phyloP scores from a whole-genome alignment of 2,329 filamentous ascomycete genomes.

The Curvularia eragrostidis region DNA sequence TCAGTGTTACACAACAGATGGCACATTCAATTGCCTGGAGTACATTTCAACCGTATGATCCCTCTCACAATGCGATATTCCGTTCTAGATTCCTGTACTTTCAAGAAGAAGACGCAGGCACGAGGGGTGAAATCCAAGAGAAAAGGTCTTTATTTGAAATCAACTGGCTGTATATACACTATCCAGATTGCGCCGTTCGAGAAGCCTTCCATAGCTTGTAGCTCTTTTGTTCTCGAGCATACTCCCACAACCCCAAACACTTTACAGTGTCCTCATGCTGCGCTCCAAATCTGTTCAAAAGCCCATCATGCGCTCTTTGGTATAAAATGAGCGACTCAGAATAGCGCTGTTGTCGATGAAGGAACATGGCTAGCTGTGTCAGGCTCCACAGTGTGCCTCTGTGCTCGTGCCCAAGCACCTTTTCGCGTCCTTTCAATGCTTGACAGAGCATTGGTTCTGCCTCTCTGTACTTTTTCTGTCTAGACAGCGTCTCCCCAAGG shows the following conservation, averaged over 20 bases:
- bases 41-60: too few relatives aligned
- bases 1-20: too few relatives aligned
- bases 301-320: neutral
- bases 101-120: too few relatives aligned
- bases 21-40: too few relatives aligned
- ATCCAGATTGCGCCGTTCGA: too few relatives aligned
- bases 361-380: neutral
- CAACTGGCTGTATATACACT: too few relatives aligned
- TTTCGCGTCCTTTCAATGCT: neutral
- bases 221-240: neutral
- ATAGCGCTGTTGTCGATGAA: neutral
- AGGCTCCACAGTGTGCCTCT: neutral
- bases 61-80: too few relatives aligned
- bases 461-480: neutral
- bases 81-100: too few relatives aligned
- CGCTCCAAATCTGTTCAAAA: neutral
- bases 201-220: too few relatives aligned
- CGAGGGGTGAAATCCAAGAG: too few relatives aligned
- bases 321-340: neutral
- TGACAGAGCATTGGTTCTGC: neutral
- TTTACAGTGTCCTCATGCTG: neutral
- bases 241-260: neutral
- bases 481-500: neutral
- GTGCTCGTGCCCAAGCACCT: neutral
- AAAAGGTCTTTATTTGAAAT: too few relatives aligned